Conservation (phyloP, 177 flowering plant species). For the Vitis hybrid region DNA sequence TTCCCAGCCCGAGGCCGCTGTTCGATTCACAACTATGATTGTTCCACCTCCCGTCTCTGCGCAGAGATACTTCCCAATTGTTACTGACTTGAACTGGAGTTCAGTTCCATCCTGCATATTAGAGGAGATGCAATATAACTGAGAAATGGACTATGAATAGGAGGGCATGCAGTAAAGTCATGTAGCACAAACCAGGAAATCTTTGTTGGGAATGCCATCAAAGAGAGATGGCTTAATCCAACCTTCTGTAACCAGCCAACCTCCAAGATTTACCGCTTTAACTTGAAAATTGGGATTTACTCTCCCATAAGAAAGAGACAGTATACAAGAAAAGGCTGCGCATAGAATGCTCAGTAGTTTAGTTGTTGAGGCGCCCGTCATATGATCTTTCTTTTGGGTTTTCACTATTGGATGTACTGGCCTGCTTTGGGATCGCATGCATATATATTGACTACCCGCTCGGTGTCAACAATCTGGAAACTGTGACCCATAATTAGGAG, state of each 20-base stretch:
- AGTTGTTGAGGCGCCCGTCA: slow-evolving; percentile 11
- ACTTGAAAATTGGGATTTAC: slow-evolving; percentile 11
- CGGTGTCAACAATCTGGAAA: too few species aligned
- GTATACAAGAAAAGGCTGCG: slow-evolving; percentile 1
- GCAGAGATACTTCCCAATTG: slow-evolving; percentile 44
- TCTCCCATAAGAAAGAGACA: slow-evolving; percentile 18
- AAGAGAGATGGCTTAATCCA: slow-evolving; percentile 83
- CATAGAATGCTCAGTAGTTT: not conserved
- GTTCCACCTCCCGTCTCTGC: slow-evolving; percentile 64
- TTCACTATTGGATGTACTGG: not conserved
- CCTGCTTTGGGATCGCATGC: not conserved
- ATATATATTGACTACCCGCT: too few species aligned
- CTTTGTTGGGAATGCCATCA: slow-evolving; percentile 62
- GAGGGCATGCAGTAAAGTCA: not conserved
- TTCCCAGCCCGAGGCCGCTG: slow-evolving; percentile 67
- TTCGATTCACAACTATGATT: slow-evolving; percentile 53
- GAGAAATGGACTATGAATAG: too few species aligned
- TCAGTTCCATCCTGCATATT: slow-evolving; percentile 52
- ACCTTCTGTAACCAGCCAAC: slow-evolving; percentile 73
- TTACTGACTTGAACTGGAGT: slow-evolving; percentile 53
- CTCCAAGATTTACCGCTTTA: slow-evolving; percentile 68
- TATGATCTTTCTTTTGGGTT: slow-evolving; percentile 1
- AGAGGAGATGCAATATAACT: too few species aligned
- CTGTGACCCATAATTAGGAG: too few species aligned
- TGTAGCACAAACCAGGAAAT: slow-evolving; percentile 46